Base-by-base conservation (phyloP, 306 rosid genomes). In the Coriaria nepalensis region DNA sequence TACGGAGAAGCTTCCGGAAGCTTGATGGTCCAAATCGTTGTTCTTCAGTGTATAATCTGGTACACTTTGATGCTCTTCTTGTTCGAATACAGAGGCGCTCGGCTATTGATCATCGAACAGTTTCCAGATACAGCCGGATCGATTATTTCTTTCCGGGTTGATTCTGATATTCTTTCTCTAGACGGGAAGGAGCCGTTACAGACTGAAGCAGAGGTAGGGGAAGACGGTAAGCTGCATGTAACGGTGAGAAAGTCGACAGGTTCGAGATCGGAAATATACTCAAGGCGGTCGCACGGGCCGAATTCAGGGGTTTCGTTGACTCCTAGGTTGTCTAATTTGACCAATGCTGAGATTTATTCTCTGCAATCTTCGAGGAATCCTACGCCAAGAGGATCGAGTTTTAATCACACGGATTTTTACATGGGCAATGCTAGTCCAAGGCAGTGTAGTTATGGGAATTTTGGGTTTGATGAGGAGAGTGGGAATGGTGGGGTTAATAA, bases 281-380 rank as follows among this genome's bases (percentile, higher is more conserved):
- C 93, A 2, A 55, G 80, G 6, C 62, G 76, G 1, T 75, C 92
- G 0, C 81, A 73, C 37, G 90, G 94, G 0, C 76, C 67, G 1
- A 75, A 80, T 53, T 73, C 80, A 2, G 90, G 84, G 2, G 65
- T 80, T 34, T 74, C 93, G 0, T 40, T 78, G 2, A 86, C 95
- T 5, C 95, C 95, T 0, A 47, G 95, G 4, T 81, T 85, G 15
- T 86, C 93, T 0, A 86, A 86, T 29, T 54, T 86, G 36, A 86
- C 88, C 40, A 81, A 81, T 65, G 93, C 93, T 0, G 93, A 86
- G 78, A 86, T 86, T 48, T 86, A 86, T 44, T 81, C 93, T 0
- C 77, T 86, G 6, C 95, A 81, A 41, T 64, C 75, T 0, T 81
- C 95, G 0, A 69, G 95, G 55, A 86, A 81, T 41, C 95, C 95